Percentiles rank a stretch among this genome's conserved stretches.
Conservation (phyloP, 2,329 filamentous ascomycete genomes). For the Alternaria panax region DNA sequence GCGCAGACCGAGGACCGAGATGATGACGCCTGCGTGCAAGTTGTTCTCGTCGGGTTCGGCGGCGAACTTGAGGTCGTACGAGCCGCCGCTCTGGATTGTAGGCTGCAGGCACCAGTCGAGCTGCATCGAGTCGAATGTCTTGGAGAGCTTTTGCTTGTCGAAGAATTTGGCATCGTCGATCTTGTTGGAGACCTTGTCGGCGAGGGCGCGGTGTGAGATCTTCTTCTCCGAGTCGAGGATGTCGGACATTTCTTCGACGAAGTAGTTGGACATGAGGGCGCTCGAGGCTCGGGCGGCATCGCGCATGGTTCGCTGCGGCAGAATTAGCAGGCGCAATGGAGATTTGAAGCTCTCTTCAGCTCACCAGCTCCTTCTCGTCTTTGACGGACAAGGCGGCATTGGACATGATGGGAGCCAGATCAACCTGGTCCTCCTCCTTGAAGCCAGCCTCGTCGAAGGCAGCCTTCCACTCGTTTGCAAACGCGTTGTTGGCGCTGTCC, state of each 20-base stretch:
- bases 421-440: slow-evolving; percentile 87
- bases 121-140: slow-evolving; percentile 85
- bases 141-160: slow-evolving; percentile 81
- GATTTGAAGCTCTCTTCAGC: slow-evolving; percentile 19
- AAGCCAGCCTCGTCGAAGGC: slow-evolving; percentile 73
- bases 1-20: slow-evolving; percentile 87
- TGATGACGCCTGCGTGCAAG: slow-evolving; percentile 90
- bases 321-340: slow-evolving; percentile 4
- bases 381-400: slow-evolving; percentile 87
- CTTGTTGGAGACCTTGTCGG: slow-evolving; percentile 88
- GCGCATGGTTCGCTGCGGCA: slow-evolving; percentile 77
- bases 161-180: slow-evolving; percentile 95
- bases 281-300: slow-evolving; percentile 94
- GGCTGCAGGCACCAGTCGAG: slow-evolving; percentile 95
- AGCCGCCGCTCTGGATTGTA: slow-evolving; percentile 92
- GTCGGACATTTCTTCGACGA: slow-evolving; percentile 97
- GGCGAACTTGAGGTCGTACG: slow-evolving; percentile 86
- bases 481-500: slow-evolving; percentile 83
- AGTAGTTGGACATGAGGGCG: slow-evolving; percentile 93
- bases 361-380: slow-evolving; percentile 86
- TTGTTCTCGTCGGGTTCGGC: slow-evolving; percentile 79
- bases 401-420: slow-evolving; percentile 83
- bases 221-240: slow-evolving; percentile 97
- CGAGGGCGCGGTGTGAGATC: slow-evolving; percentile 85
- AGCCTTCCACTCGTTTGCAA: slow-evolving; percentile 96